Evolutionary conservation across 305 asterid species (phyloP), one percentile per base, ranked within the genome.

Genomic region (Petunia hybrid): DNA sequence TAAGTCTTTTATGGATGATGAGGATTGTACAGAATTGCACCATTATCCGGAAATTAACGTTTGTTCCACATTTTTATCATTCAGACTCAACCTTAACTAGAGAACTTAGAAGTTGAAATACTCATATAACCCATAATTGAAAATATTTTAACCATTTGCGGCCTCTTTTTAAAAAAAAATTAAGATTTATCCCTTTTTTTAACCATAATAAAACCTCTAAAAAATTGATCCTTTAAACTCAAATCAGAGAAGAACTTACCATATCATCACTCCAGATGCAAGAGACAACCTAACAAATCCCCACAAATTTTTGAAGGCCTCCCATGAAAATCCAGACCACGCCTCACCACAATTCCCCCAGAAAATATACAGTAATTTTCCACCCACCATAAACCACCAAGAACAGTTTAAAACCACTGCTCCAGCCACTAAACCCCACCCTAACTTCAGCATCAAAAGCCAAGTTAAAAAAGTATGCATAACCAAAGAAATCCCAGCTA

Each of bases 191-290:
- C 66, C 12, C 14, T 12, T 4, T 4, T 65, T 14, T 6, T 65
- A 13, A 65, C 42, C 42, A 6, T 5, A 68, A 1, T 8, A 51
- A 1, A 31, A 51, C 6, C 8, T 10, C 1, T 1, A 55, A 22
- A 56, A 71, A 8, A 43, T 16, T 39, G 5, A 46, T 8, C 36
- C 2, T 41, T 13, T 2, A 43, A 35, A 45, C 13, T 36, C 1
- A 9, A 62, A 63, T 22, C 31, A 7, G 8, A 14, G 43, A 64
- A 45, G 61, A 16, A 77, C 90, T 38, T 6, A 87, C 90, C 90
- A 87, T 3, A 87, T 55, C 90, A 87, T 87, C 2, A 87, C 76
- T 39, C 89, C 90, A 5, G 90, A 87, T 16, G 88, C 87, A 68
- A 83, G 43, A 2, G 90, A 87, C 14, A 87, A 60, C 42, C 70